Percentiles rank a stretch among this genome's conserved stretches.
Conservation (phyloP, 2,329 filamentous ascomycete species). For the Fusarium xylarioides region DNA sequence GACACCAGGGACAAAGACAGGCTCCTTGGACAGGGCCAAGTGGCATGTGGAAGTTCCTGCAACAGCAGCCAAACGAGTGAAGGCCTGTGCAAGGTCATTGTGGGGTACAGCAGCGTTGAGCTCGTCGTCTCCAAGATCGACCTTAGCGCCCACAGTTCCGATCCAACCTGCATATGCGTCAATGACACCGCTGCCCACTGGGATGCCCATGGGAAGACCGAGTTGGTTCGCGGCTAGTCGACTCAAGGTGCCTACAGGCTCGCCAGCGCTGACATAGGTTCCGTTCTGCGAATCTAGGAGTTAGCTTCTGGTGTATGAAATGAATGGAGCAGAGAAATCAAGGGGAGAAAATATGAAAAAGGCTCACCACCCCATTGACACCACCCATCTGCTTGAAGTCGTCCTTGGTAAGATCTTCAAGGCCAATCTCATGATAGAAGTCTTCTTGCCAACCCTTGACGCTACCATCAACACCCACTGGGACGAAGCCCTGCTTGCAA, state of each 20-base stretch:
- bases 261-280: slow-evolving; percentile 88
- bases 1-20: slow-evolving; percentile 93
- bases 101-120: slow-evolving; percentile 73
- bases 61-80: slow-evolving; percentile 90
- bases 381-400: slow-evolving; percentile 94
- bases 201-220: slow-evolving; percentile 85
- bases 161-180: slow-evolving; percentile 99
- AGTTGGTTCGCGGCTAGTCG: slow-evolving; percentile 85
- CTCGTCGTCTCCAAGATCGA: slow-evolving; percentile 73
- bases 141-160: slow-evolving; percentile 96
- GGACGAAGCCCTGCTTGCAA: slow-evolving; percentile 96
- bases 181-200: slow-evolving; percentile 95
- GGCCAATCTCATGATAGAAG: slow-evolving; percentile 85
- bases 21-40: slow-evolving; percentile 90
- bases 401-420: slow-evolving; percentile 84
- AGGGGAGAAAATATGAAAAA: slow-evolving; percentile 35
- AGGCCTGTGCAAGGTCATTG: slow-evolving; percentile 92
- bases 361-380: slow-evolving; percentile 90
- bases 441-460: slow-evolving; percentile 99
- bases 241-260: slow-evolving; percentile 85
- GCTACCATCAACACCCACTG: slow-evolving; percentile 95
- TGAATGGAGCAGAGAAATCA: not conserved
- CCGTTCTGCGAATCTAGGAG: slow-evolving; percentile 73
- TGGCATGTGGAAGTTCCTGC: slow-evolving; percentile 98
- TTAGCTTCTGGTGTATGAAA: slow-evolving; percentile 15